Conservation (phyloP, 2,329 filamentous ascomycete genomes). For the Coniochaeta pulveracea region DNA sequence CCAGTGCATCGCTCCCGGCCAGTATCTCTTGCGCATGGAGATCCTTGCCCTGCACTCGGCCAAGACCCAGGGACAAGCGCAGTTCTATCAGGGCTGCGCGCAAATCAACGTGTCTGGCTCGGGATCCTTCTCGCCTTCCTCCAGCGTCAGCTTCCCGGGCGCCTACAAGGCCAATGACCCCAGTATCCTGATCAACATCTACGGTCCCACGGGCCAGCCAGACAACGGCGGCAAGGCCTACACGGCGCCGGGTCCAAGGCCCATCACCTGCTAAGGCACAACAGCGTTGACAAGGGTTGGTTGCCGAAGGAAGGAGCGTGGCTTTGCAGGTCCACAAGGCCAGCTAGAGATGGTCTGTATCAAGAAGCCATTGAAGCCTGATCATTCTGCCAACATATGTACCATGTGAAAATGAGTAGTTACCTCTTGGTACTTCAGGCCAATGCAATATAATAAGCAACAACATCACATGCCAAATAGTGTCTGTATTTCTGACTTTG, state of each 20-base stretch:
- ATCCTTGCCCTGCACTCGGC: slow-evolving; percentile 41
- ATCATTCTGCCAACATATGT: too few species aligned
- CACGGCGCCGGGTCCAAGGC: slow-evolving; percentile 22
- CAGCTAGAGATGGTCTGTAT: too few species aligned
- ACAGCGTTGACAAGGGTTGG: too few species aligned
- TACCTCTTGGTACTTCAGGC: too few species aligned
- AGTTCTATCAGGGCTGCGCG: slow-evolving; percentile 33
- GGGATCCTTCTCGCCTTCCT: slow-evolving; percentile 21
- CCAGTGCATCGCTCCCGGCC: slow-evolving; percentile 35
- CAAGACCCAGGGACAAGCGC: slow-evolving; percentile 21
- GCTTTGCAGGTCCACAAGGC: too few species aligned
- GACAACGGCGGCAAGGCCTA: slow-evolving; percentile 30
- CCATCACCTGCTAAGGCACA: slow-evolving; percentile 19
- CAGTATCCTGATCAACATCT: slow-evolving; percentile 34
- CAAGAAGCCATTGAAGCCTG: too few species aligned
- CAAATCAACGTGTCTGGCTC: slow-evolving; percentile 27
- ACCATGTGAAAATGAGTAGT: too few species aligned
- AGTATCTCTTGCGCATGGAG: slow-evolving; percentile 44
- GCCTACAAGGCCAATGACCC: slow-evolving; percentile 31
- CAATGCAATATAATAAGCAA: too few species aligned
- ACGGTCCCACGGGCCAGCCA: slow-evolving; percentile 26
- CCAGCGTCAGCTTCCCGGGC: slow-evolving; percentile 32
- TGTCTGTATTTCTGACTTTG: too few species aligned
- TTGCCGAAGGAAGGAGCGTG: slow-evolving; percentile 1
- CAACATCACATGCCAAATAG: too few species aligned